phyloP scores from a whole-genome alignment of 1,284 basidiomycete genomes.

The Irpex lacteus region DNA sequence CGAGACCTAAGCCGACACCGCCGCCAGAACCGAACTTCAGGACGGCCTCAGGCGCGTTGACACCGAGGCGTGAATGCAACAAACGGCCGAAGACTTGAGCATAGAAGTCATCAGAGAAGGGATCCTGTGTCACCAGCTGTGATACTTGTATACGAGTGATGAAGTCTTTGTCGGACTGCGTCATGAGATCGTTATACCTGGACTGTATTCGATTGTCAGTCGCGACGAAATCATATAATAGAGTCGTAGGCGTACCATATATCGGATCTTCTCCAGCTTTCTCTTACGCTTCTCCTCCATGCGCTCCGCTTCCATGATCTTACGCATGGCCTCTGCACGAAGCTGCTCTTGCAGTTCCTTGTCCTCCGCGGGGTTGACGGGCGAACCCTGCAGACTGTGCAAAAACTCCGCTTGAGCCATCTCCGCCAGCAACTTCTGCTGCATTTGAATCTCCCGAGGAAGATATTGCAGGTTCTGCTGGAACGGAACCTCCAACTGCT shows the following conservation, averaged over 20 bases:
- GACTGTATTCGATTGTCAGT: slow-evolving; percentile 50
- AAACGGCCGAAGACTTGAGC: slow-evolving; percentile 94
- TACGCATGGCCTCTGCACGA: slow-evolving; percentile 74
- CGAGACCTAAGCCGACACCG: slow-evolving; percentile 78
- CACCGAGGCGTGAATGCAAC: slow-evolving; percentile 72
- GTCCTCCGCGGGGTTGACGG: slow-evolving; percentile 17
- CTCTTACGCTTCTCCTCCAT: slow-evolving; percentile 80
- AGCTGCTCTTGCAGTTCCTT: slow-evolving; percentile 43
- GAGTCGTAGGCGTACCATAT: slow-evolving; percentile 58
- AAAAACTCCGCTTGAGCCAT: slow-evolving; percentile 68
- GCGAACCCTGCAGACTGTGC: slow-evolving; percentile 52
- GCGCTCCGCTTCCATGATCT: slow-evolving; percentile 84
- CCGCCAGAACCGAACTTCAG: slow-evolving; percentile 79
- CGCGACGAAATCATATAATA: not conserved
- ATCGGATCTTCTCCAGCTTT: slow-evolving; percentile 81
- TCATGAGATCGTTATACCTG: slow-evolving; percentile 98
- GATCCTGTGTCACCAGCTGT: slow-evolving; percentile 94
- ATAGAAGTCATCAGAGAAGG: slow-evolving; percentile 98
- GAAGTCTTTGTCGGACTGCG: slow-evolving; percentile 98
- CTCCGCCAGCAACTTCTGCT: slow-evolving; percentile 69
- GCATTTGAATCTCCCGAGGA: slow-evolving; percentile 64
- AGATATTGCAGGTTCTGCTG: slow-evolving; percentile 49
- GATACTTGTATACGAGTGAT: slow-evolving; percentile 99
- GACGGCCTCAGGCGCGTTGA: slow-evolving; percentile 68
- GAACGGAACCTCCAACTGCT: slow-evolving; percentile 33